Conservation (phyloP, 2,329 filamentous ascomycete species). For the Biscogniauxia sp. region DNA sequence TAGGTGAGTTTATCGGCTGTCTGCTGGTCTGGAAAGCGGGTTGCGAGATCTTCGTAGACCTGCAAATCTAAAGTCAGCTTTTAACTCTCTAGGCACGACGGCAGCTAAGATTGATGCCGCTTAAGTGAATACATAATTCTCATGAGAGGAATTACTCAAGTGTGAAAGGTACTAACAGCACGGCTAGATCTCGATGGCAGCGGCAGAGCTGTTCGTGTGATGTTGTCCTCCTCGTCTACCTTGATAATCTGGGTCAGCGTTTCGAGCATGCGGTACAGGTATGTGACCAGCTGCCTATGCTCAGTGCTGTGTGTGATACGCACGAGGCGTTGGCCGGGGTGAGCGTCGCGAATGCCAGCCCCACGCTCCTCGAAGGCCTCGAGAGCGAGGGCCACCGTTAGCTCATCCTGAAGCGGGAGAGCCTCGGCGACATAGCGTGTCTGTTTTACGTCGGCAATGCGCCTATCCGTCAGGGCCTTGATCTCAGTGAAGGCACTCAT, state of each 20-base stretch:
- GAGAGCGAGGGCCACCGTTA: slow-evolving; percentile 18
- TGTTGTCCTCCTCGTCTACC: slow-evolving; percentile 15
- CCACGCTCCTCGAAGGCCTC: slow-evolving; percentile 38
- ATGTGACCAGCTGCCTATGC: slow-evolving; percentile 31
- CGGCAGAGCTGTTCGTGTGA: slow-evolving; percentile 29
- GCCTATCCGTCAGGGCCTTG: too few species aligned
- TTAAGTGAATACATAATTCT: too few species aligned
- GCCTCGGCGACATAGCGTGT: too few species aligned
- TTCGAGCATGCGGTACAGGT: slow-evolving; percentile 34
- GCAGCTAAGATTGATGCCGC: too few species aligned
- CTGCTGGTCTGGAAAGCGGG: too few species aligned
- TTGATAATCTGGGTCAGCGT: slow-evolving; percentile 31
- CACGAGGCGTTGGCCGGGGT: slow-evolving; percentile 23
- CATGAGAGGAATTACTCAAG: too few species aligned
- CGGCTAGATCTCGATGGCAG: slow-evolving; percentile 32
- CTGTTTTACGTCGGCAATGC: too few species aligned
- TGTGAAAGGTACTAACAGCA: slow-evolving; percentile 19
- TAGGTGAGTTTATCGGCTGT: slow-evolving; percentile 26
- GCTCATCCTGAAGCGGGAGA: neutral
- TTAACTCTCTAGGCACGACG: too few species aligned
- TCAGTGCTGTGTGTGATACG: slow-evolving; percentile 26
- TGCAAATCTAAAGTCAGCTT: too few species aligned
- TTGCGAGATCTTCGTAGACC: too few species aligned
- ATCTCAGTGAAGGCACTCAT: too few species aligned
- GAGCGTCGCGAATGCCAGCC: slow-evolving; percentile 17